Evolutionary conservation across 768 basidiomycete genomes (phyloP).

Genomic region (Coprinellus aureogranulatus): DNA sequence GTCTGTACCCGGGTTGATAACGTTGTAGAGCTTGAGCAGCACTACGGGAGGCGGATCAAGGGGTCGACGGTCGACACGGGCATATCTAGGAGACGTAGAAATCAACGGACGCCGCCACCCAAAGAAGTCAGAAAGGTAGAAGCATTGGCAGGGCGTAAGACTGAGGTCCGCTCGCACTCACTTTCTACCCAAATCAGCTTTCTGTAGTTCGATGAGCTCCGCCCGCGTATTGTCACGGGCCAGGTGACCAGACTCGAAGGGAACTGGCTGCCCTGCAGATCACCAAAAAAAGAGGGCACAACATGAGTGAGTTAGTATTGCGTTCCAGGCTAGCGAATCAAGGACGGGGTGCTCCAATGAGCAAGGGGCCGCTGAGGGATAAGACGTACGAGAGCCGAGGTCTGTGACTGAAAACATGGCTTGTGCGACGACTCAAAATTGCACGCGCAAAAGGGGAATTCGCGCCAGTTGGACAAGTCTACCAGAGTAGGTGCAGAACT

Average conservation of each 20-base stretch:
- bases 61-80: conserved; percentile 60
- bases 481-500: no score
- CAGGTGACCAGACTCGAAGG: conserved; percentile 60
- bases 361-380: not conserved
- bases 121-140: not conserved
- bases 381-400: not conserved
- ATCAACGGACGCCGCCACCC: conserved; percentile 9
- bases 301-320: no score
- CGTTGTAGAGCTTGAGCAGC: conserved; percentile 49
- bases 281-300: conserved; percentile 12
- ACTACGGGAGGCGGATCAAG: conserved; percentile 65
- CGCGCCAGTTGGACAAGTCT: no score
- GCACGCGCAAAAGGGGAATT: no score
- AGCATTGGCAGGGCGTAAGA: not conserved
- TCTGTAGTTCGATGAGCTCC: conserved; percentile 59
- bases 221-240: conserved; percentile 54
- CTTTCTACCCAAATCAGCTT: conserved; percentile 69
- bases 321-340: no score
- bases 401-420: not conserved
- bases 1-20: conserved; percentile 38
- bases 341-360: no score
- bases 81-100: conserved; percentile 40
- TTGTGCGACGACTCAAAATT: not conserved
- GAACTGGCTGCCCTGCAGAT: conserved; percentile 50
- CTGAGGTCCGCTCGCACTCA: conserved; percentile 23